These are phyloP conservation scores for Xylariaceae sp. DNA, from an alignment of 2,329 filamentous ascomycete species.

Conservation along the genomic window DNA sequence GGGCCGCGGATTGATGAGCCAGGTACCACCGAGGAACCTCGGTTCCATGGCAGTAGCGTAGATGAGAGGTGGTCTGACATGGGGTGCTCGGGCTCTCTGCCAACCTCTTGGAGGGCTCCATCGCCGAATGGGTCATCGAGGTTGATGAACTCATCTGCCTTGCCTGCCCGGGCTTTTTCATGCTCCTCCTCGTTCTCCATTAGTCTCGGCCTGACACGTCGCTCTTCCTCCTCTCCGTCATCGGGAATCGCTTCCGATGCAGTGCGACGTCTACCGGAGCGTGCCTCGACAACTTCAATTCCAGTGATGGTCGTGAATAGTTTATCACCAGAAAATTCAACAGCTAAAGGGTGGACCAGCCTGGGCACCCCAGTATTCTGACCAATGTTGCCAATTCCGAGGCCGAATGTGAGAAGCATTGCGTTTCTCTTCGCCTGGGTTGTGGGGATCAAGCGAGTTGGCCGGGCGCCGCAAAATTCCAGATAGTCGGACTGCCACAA, in stretches of 20 bases:
- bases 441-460: slow-evolving; percentile 38
- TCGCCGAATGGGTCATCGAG: slow-evolving; percentile 25
- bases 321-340: slow-evolving; percentile 52
- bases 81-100: slow-evolving; percentile 63
- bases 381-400: slow-evolving; percentile 47
- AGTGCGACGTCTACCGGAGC: slow-evolving; percentile 45
- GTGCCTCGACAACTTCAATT: slow-evolving; percentile 35
- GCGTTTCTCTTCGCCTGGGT: slow-evolving; percentile 51
- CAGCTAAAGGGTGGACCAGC: slow-evolving; percentile 51
- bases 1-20: slow-evolving; percentile 52
- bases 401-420: slow-evolving; percentile 47
- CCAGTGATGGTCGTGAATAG: slow-evolving; percentile 49
- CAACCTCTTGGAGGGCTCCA: slow-evolving; percentile 37
- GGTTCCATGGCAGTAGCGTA: slow-evolving; percentile 58
- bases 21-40: slow-evolving; percentile 52
- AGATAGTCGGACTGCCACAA: slow-evolving; percentile 52
- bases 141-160: slow-evolving; percentile 37
- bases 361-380: slow-evolving; percentile 39
- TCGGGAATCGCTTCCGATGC: slow-evolving; percentile 52
- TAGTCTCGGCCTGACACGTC: slow-evolving; percentile 48
- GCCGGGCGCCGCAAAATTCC: slow-evolving; percentile 52
- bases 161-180: slow-evolving; percentile 12
- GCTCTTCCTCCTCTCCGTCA: slow-evolving; percentile 40
- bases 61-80: slow-evolving; percentile 70
- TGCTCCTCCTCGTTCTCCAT: slow-evolving; percentile 33